Conservation (phyloP, 106 monocot species). For the Dendrobium chrysotoxum region DNA sequence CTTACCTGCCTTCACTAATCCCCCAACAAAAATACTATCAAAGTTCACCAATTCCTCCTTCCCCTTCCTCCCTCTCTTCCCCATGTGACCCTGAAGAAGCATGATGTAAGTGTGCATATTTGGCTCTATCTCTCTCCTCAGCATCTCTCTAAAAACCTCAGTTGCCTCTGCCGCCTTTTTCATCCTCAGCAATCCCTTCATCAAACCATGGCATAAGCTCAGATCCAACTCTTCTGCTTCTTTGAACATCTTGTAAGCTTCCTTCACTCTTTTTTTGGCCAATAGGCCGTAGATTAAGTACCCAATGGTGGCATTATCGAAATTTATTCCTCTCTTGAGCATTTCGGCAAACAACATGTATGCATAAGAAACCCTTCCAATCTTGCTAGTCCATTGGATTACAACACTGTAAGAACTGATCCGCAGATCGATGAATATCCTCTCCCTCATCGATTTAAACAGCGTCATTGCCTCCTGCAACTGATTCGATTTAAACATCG, state of each 20-base stretch:
- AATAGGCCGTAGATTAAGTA: conserved; percentile 50
- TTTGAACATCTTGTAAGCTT: conserved; percentile 42
- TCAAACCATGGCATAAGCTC: conserved; percentile 62
- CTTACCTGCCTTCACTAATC: conserved; percentile 65
- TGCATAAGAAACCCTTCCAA: conserved; percentile 32
- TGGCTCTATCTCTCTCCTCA: conserved; percentile 49
- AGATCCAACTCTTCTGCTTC: conserved; percentile 23
- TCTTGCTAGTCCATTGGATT: conserved; percentile 61
- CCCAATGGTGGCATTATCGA: conserved; percentile 31
- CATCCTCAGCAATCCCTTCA: conserved; percentile 69
- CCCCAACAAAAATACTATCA: conserved; percentile 73
- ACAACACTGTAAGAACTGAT: conserved; percentile 26
- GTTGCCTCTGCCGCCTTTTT: conserved; percentile 56
- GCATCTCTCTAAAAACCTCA: conserved; percentile 73
- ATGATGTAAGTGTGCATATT: conserved; percentile 91
- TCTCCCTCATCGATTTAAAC: conserved; percentile 44
- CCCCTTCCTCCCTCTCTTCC: conserved; percentile 77
- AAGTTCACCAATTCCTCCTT: conserved; percentile 60
- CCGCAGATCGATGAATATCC: conserved; percentile 24
- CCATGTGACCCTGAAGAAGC: conserved; percentile 83
- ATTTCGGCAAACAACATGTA: conserved; percentile 65
- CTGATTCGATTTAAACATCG: conserved; percentile 57
- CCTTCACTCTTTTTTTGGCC: conserved; percentile 43
- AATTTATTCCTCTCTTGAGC: conserved; percentile 61
- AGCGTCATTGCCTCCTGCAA: conserved; percentile 49